A percentile compares a stretch with the other conserved stretches of the same genome.
Evolutionary conservation across 257 asterid genomes (phyloP).

Genomic region (Datura wrightii): DNA sequence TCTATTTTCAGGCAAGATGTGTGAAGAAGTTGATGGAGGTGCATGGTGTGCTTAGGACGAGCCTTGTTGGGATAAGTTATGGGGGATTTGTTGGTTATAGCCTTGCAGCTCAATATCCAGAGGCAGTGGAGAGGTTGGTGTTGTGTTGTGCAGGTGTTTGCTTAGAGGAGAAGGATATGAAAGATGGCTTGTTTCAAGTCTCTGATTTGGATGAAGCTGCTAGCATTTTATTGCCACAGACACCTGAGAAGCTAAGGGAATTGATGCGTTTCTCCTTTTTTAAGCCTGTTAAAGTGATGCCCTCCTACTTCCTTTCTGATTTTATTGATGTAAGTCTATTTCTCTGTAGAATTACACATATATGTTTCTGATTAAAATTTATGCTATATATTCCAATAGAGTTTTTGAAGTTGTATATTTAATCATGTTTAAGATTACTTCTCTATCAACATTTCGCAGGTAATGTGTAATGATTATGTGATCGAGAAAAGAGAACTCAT

Average conservation of each 20-base stretch:
- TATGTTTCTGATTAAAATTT: background rate
- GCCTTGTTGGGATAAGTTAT: conserved; percentile 86
- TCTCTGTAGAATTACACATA: background rate
- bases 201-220: conserved; percentile 81
- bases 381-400: background rate
- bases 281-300: conserved; percentile 68
- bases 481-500: conserved; percentile 70
- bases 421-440: no score
- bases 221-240: conserved; percentile 77
- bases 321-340: conserved; percentile 63
- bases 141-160: conserved; percentile 87
- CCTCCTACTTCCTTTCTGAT: conserved; percentile 82
- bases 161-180: conserved; percentile 82
- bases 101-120: conserved; percentile 80
- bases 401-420: no score
- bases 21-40: conserved; percentile 72
- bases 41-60: conserved; percentile 55
- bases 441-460: conserved; percentile 42
- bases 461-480: conserved; percentile 71
- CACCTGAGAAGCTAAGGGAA: conserved; percentile 79
- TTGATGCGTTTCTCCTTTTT: conserved; percentile 75
- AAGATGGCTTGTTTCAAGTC: conserved; percentile 69
- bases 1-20: conserved; percentile 71
- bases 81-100: conserved; percentile 91
- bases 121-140: conserved; percentile 72